Conservation (phyloP, 257 asterid species). For the Solanum peruvianum region DNA sequence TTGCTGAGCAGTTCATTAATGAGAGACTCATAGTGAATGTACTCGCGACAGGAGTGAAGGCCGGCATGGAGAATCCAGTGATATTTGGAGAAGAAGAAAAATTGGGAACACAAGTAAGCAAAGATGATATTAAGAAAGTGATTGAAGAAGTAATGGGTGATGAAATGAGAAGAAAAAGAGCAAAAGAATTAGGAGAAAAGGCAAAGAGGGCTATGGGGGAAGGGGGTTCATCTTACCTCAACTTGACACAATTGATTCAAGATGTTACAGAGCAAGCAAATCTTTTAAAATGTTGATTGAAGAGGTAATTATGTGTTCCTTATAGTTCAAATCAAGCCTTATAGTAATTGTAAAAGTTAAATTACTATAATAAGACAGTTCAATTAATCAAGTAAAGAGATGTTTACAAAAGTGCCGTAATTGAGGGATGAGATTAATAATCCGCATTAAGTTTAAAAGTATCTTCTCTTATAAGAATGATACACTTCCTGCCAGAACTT, state of each 20-base stretch:
- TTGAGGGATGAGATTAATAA: too few relatives aligned
- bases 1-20: conserved; percentile 25
- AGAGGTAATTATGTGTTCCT: background rate
- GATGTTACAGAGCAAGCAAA: conserved; percentile 4
- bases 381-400: fast-evolving
- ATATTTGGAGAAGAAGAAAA: conserved; percentile 1
- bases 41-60: conserved; percentile 15
- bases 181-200: conserved; percentile 15
- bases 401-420: too few relatives aligned
- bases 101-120: background rate
- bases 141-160: conserved; percentile 16
- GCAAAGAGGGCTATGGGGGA: conserved; percentile 18
- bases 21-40: conserved; percentile 18
- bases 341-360: too few relatives aligned
- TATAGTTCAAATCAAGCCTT: too few relatives aligned
- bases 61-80: conserved; percentile 6
- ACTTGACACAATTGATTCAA: conserved; percentile 17
- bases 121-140: conserved; percentile 12
- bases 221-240: conserved; percentile 28
- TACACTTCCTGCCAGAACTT: too few relatives aligned
- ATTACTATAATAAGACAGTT: too few relatives aligned
- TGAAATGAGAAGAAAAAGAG: conserved; percentile 21
- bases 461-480: too few relatives aligned
- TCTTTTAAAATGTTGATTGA: background rate
- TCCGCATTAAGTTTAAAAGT: too few relatives aligned